Evolutionary conservation across 768 basidiomycete species (phyloP).

Genomic region (Kwoniella sp.): DNA sequence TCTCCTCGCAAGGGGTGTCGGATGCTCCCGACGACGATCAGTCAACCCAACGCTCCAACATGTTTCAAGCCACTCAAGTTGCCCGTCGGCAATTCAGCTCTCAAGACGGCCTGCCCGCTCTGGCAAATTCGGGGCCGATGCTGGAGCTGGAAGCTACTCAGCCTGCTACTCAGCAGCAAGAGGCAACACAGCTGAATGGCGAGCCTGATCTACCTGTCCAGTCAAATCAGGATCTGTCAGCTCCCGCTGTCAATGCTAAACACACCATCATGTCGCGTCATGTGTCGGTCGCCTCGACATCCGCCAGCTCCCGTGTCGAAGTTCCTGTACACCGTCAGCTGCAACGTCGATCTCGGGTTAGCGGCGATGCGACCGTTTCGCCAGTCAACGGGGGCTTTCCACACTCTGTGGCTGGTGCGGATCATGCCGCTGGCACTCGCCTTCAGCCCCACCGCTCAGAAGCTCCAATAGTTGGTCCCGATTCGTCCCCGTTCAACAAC

Average conservation of each 20-base stretch:
- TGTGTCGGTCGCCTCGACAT: not conserved
- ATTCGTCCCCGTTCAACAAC: not conserved
- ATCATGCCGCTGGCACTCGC: no score
- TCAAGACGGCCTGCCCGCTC: not conserved
- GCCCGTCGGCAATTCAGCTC: not conserved
- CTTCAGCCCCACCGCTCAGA: slow-evolving; percentile 1
- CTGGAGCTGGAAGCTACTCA: slow-evolving; percentile 5
- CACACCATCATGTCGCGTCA: not conserved
- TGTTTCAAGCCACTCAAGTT: slow-evolving; percentile 14
- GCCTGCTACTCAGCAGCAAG: slow-evolving; percentile 2
- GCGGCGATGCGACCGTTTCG: not conserved
- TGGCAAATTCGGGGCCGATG: not conserved
- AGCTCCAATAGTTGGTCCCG: not conserved
- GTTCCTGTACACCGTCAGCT: slow-evolving; percentile 12
- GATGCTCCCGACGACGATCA: not conserved
- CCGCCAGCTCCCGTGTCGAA: not conserved
- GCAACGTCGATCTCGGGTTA: not conserved
- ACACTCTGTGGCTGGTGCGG: no score
- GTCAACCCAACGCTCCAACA: slow-evolving; percentile 1
- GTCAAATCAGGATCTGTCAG: no score
- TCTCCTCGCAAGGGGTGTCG: slow-evolving; percentile 4
- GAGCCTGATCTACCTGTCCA: no score
- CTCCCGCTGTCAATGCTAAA: no score
- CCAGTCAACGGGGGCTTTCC: not conserved
- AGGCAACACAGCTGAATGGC: no score